A percentile compares a stretch with the other conserved stretches of the same genome.
Evolutionary conservation across 176 grass and related monocot species (phyloP).

Genomic region (Rhynchospora tenuis): DNA sequence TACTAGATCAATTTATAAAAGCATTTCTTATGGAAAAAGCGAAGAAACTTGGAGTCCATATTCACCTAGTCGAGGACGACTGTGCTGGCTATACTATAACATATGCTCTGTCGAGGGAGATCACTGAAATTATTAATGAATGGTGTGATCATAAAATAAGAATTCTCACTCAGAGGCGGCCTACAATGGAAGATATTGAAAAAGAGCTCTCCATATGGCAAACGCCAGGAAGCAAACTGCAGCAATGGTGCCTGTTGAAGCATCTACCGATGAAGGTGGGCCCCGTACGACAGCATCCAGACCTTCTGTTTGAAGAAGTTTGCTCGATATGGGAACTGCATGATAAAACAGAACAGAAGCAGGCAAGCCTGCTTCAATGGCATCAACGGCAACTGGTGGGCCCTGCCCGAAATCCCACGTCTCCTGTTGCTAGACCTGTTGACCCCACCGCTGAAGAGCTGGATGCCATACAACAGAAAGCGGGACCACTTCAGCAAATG

Average conservation of each 20-base stretch:
- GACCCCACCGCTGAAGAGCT: not conserved
- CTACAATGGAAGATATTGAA: not conserved
- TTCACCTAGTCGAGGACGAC: not conserved
- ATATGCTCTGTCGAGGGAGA: not conserved
- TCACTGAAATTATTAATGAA: not conserved
- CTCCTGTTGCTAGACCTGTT: not conserved
- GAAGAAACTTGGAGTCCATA: not conserved
- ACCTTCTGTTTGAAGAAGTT: not conserved
- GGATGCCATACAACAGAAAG: not conserved
- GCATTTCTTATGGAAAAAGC: constrained; percentile 4
- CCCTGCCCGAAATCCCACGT: not conserved
- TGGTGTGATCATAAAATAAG: constrained; percentile 6
- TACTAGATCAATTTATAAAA: not conserved
- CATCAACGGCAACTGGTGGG: not conserved
- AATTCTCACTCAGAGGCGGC: not conserved
- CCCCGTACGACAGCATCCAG: not conserved
- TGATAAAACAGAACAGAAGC: not conserved
- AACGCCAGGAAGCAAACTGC: not conserved
- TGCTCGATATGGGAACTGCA: not conserved
- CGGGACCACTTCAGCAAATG: not conserved
- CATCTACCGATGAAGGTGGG: not conserved
- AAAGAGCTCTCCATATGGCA: not conserved
- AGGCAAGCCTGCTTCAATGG: not conserved
- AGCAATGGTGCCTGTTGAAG: not conserved
- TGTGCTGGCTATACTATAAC: not conserved